phyloP scores from a whole-genome alignment of 331 rosid species.

The Rhamnella rubrinervis region DNA sequence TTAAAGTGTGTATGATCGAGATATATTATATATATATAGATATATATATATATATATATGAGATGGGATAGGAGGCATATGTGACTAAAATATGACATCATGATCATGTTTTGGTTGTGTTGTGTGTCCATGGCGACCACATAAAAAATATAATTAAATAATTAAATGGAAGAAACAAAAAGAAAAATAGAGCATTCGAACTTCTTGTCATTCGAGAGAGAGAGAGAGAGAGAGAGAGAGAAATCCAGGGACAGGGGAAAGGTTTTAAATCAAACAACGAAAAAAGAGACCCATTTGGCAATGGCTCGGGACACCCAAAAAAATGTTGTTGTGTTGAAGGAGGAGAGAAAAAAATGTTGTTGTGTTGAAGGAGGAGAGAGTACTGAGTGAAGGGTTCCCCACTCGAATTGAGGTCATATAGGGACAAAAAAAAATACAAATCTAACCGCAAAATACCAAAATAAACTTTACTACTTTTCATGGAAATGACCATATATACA shows the following conservation, averaged over 20 bases:
- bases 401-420: slow-evolving; percentile 15
- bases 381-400: slow-evolving; percentile 22
- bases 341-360: not conserved
- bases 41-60: not conserved
- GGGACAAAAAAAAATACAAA: slow-evolving; percentile 30
- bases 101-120: not conserved
- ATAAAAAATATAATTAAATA: not conserved
- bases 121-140: slow-evolving; percentile 20
- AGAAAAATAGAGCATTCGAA: slow-evolving; percentile 1
- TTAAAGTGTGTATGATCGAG: not conserved
- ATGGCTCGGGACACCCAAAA: slow-evolving; percentile 14
- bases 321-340: slow-evolving; percentile 8
- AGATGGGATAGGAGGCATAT: slow-evolving; percentile 8
- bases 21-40: not conserved
- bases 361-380: slow-evolving; percentile 8
- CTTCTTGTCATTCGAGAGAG: slow-evolving; percentile 1
- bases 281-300: slow-evolving; percentile 18
- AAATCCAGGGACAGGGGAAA: slow-evolving; percentile 15
- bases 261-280: slow-evolving; percentile 25
- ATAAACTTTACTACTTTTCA: slow-evolving; percentile 36
- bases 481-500: slow-evolving; percentile 31
- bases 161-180: not conserved
- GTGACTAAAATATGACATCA: not conserved
- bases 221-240: not conserved
- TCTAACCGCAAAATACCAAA: slow-evolving; percentile 43